Percentiles rank a stretch among this genome's conserved stretches.
These are phyloP conservation scores for Paramecium octaurelia DNA, from an alignment of 73 alveolate species.

Conservation along the genomic window DNA sequence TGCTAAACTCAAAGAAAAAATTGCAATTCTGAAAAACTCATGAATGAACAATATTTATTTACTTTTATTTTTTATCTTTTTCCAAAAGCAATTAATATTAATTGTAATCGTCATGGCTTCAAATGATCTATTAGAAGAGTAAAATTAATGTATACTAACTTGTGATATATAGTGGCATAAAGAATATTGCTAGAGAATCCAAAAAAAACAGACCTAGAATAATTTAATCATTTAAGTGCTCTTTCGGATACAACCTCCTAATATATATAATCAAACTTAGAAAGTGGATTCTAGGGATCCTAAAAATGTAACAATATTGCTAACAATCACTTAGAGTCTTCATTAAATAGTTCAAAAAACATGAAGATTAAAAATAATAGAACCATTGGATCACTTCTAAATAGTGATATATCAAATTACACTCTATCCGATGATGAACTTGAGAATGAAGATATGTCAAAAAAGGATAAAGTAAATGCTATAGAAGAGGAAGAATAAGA, in stretches of 20 bases:
- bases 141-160: not conserved
- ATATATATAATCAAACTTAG: not conserved
- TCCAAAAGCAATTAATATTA: not conserved
- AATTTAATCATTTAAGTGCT: not conserved
- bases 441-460: not conserved
- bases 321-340: not conserved
- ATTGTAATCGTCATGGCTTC: not conserved
- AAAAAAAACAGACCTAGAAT: not conserved
- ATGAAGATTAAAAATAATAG: not conserved
- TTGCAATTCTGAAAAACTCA: not conserved
- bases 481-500: not conserved
- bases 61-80: not conserved
- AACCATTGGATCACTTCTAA: not conserved
- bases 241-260: not conserved
- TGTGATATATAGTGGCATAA: not conserved
- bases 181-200: not conserved
- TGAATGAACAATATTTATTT: not conserved
- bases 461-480: not conserved
- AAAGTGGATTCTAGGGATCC: not conserved
- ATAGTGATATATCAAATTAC: not conserved
- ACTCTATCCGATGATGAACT: not conserved
- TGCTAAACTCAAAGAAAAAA: not conserved
- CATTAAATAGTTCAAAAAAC: not conserved
- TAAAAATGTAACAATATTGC: not conserved
- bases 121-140: not conserved